Conservation (phyloP, 2,329 filamentous ascomycete species). For the Diplodia seriata region DNA sequence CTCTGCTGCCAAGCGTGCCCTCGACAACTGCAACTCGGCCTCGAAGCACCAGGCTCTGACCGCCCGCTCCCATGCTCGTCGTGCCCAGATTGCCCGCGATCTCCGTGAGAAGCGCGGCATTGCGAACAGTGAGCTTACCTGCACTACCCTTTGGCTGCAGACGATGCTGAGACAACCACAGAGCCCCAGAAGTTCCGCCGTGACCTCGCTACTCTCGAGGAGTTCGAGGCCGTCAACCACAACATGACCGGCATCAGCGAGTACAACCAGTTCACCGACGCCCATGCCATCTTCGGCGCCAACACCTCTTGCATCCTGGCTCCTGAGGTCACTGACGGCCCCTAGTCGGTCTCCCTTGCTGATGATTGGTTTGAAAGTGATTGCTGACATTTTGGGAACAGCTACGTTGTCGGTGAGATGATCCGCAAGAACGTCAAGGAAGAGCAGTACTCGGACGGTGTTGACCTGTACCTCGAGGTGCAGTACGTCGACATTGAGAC, state of each 20-base stretch:
- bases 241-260: constrained; percentile 40
- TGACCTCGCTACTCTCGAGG: constrained; percentile 42
- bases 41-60: constrained; percentile 37
- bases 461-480: constrained; percentile 59
- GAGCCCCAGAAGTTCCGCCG: constrained; percentile 40
- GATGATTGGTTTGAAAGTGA: neutral
- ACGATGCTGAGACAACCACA: constrained; percentile 7
- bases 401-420: constrained; percentile 58
- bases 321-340: constrained; percentile 45
- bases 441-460: constrained; percentile 50
- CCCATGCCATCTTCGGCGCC: constrained; percentile 40
- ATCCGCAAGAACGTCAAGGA: constrained; percentile 59
- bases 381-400: neutral
- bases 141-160: neutral
- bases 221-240: constrained; percentile 43
- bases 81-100: constrained; percentile 35
- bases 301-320: constrained; percentile 47
- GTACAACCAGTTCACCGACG: constrained; percentile 40
- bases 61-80: constrained; percentile 38
- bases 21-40: constrained; percentile 37
- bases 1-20: constrained; percentile 37
- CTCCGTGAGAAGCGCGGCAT: constrained; percentile 42
- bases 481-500: constrained; percentile 63
- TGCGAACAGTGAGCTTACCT: constrained; percentile 32
- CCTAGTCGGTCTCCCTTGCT: constrained; percentile 36